Evolutionary conservation across 257 asterid genomes (phyloP), one percentile per base, ranked within the genome.

Genomic region (Solanum sitiens): DNA sequence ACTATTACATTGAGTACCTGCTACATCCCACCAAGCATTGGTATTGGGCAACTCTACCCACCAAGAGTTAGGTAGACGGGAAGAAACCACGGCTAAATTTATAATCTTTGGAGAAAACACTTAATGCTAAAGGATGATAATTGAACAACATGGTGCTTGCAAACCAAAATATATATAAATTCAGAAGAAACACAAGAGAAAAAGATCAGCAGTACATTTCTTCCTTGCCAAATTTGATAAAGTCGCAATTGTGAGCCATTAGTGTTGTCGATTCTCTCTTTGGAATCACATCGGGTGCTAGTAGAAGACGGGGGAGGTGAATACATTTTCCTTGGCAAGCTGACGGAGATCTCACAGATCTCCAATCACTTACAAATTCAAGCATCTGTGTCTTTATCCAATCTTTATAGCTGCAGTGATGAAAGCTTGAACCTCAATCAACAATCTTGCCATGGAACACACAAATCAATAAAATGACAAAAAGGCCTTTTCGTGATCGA

Each of bases 211-310:
- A 50, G 53, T 89, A 93, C 95, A 87, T 93, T 93, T 86, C 93
- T 91, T 85, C 95, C 95, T 89, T 89, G 89, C 95, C 95, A 92
- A 68, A 87, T 86, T 91, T 93, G 93, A 88, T 92, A 91, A 2
- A 92, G 83, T 42, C 91, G 95, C 11, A 86, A 65, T 15, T 86
- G 88, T 67, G 89, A 71, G 77, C 83, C 90, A 88, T 88, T 85
- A 13, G 83, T 65, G 84, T 80, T 89, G 84, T 45, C 86, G 50
- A 59, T 50, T 56, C 80, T 67, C 59, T 47, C 45, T 71, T 88
- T 87, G 33, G 90, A 75, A 86, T 87, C 44, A 6, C 87, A 39
- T 79, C 39, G 86, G 83, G 74, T 68, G 33, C 39, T 67, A 11
- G 86, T 25, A 27, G 87, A 90, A 9, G 74, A 61, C 37, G 13